phyloP scores from a whole-genome alignment of 78 protist genomes.

The slime mould (Dictyostelium discoideum) region DNA sequence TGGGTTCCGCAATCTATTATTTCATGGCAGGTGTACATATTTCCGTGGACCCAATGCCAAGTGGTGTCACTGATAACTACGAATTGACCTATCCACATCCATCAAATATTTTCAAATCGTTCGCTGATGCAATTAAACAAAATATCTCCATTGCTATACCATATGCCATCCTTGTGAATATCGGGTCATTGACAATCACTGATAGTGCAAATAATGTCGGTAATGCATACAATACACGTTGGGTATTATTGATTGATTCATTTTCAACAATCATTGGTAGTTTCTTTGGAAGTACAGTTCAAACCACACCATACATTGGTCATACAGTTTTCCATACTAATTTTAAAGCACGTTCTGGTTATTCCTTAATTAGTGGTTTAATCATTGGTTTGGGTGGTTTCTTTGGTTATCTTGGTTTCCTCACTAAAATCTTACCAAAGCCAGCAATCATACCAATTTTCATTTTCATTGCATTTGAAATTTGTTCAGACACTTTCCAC shows the following conservation, averaged over 20 bases:
- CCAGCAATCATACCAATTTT: conserved; percentile 78
- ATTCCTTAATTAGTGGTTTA: conserved; percentile 53
- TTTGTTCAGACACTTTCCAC: conserved; percentile 40
- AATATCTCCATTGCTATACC: conserved; percentile 66
- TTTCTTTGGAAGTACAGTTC: conserved; percentile 41
- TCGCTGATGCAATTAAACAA: conserved; percentile 22
- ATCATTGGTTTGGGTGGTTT: conserved; percentile 69
- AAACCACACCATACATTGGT: conserved; percentile 77
- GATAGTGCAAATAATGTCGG: conserved; percentile 52
- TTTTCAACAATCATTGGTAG: conserved; percentile 45
- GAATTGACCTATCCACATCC: conserved; percentile 36
- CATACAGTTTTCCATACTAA: conserved; percentile 61
- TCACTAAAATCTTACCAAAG: conserved; percentile 43
- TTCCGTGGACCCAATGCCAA: conserved; percentile 33
- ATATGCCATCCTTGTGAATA: conserved; percentile 67
- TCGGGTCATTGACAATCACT: conserved; percentile 44
- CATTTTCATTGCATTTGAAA: conserved; percentile 72
- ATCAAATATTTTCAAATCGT: conserved; percentile 38
- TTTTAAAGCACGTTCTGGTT: conserved; percentile 71
- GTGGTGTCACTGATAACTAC: neutral
- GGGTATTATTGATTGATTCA: conserved; percentile 20
- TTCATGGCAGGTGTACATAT: conserved; percentile 52
- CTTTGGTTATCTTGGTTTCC: conserved; percentile 44
- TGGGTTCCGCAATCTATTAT: conserved; percentile 48
- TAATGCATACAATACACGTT: conserved; percentile 42